Base-by-base conservation (phyloP, 805 yeast species). In the Metschnikowia kunwiensis region DNA sequence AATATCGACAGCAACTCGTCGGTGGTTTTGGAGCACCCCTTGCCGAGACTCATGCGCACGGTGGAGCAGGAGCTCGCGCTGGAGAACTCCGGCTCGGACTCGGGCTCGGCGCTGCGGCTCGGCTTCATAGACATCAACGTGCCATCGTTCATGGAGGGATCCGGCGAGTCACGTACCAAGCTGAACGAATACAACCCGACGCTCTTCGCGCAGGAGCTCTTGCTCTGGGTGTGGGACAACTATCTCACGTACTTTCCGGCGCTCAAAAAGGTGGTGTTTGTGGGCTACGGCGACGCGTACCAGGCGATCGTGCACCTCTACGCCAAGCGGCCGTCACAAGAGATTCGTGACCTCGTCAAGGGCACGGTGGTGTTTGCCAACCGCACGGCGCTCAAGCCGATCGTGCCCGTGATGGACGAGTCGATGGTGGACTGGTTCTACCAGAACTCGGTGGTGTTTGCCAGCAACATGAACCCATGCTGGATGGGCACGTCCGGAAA, bases 281-380 rank as follows among this genome's bases (percentile, higher is more conserved):
- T 89, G 24, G 97, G 97, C 6, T 75, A 83, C 46, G 98, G 98
- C 25, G 95, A 87, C 39, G 80, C 96, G 0, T 84, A 86, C 52
- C 81, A 86, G 28, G 86, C 96, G 2, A 74, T 89, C 30, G 89
- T 91, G 1, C 93, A 89, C 60, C 65, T 91, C 16, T 75, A 84
- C 38, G 96, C 96, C 4, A 95, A 91, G 55, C 72, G 97, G 40
- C 65, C 72, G 2, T 55, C 68, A 3, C 66, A 58, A 32, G 79
- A 77, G 27, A 75, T 79, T 24, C 70, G 76, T 40, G 72, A 67
- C n/a, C 44, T 72, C 34, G 86, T 83, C 4, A 77, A 78, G 49
- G 86, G 91, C 5, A 74, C 83, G 1, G 76, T 84, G 17, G 78
- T 77, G 40, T 86, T 80, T 54, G 66, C 83, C 20, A 87, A 82